Conservation (phyloP, 2,329 filamentous ascomycete genomes). For the Penicillium brevicompactum region DNA sequence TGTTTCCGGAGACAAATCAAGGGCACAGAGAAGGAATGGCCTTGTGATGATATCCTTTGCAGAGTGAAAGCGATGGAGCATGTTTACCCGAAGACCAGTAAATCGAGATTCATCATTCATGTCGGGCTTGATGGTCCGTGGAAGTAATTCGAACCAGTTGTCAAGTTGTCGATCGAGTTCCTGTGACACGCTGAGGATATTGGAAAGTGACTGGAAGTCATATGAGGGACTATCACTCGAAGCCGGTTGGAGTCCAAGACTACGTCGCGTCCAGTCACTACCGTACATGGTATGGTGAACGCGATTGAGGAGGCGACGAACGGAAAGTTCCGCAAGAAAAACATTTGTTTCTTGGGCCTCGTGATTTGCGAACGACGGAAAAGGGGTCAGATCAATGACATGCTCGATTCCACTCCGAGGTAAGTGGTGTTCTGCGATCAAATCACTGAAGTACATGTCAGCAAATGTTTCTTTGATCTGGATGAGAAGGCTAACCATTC, state of each 20-base stretch:
- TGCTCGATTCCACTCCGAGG: slow-evolving; percentile 9
- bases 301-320: slow-evolving; percentile 4
- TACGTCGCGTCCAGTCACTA: slow-evolving; percentile 6
- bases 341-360: slow-evolving; percentile 5
- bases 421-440: slow-evolving; percentile 7
- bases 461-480: neutral
- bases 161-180: slow-evolving; percentile 4
- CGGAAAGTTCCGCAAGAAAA: slow-evolving; percentile 5
- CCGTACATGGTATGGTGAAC: slow-evolving; percentile 9
- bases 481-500: neutral
- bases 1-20: neutral
- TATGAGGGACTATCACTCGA: slow-evolving; percentile 7
- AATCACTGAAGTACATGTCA: neutral
- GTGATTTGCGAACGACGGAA: neutral
- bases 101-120: slow-evolving; percentile 2
- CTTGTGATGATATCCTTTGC: slow-evolving; percentile 9
- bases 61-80: slow-evolving; percentile 8
- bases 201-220: slow-evolving; percentile 8
- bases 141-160: slow-evolving; percentile 2
- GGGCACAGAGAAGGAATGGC: slow-evolving; percentile 7
- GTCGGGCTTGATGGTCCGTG: slow-evolving; percentile 4
- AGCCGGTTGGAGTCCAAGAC: slow-evolving; percentile 5
- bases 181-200: slow-evolving; percentile 5
- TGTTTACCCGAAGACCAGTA: slow-evolving; percentile 6
- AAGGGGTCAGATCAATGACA: slow-evolving; percentile 9